Evolutionary conservation across 2,329 filamentous ascomycete genomes (phyloP).

Genomic region (Hypoxylon sp.): DNA sequence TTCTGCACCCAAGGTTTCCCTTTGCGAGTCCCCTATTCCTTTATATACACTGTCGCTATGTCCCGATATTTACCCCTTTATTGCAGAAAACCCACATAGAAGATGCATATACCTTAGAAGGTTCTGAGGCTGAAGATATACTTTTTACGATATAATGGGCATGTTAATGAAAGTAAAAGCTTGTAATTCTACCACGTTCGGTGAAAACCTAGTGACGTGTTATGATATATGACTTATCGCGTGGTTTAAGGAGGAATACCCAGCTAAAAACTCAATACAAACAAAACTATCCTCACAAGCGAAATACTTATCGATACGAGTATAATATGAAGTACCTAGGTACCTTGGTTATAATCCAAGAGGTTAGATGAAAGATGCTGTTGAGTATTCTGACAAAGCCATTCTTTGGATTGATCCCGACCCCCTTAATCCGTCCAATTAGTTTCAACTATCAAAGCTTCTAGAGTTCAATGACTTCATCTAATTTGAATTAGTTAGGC

Average conservation of each 20-base stretch:
- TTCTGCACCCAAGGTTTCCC: too few relatives aligned
- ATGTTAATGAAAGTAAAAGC: neutral
- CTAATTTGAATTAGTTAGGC: neutral
- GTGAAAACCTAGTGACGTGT: neutral
- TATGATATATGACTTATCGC: neutral
- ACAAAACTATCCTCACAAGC: neutral
- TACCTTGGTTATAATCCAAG: neutral
- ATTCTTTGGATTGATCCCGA: neutral
- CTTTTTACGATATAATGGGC: neutral
- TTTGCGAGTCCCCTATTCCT: too few relatives aligned
- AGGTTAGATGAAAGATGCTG: neutral
- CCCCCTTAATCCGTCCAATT: neutral
- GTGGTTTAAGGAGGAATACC: neutral
- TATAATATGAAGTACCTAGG: neutral
- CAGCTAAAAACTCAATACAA: neutral
- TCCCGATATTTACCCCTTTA: neutral
- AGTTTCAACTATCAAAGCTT: neutral
- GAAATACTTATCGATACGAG: neutral
- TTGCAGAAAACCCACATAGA: neutral
- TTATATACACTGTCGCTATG: neutral
- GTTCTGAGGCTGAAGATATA: neutral
- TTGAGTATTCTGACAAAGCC: neutral
- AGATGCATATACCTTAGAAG: neutral
- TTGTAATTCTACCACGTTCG: neutral
- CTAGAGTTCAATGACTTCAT: neutral